phyloP scores from a whole-genome alignment of 306 rosid genomes.

The Cajanus cajan region DNA sequence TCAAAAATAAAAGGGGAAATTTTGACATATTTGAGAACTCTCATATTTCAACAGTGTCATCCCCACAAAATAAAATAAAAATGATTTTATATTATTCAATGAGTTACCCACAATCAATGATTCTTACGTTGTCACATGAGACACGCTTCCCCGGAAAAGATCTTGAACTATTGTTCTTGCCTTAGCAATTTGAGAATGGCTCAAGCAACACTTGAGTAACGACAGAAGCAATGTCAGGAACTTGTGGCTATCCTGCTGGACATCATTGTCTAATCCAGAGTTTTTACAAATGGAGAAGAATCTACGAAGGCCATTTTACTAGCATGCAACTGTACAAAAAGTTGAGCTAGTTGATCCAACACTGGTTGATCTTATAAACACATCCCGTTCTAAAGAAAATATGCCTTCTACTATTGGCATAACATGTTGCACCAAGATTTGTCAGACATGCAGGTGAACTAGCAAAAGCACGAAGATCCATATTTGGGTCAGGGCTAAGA shows the following conservation, averaged over 20 bases:
- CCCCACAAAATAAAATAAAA: not conserved
- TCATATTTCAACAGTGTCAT: not conserved
- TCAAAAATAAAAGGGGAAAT: not conserved
- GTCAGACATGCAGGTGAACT: slow-evolving; percentile 87
- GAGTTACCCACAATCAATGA: not conserved
- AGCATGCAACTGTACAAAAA: slow-evolving; percentile 73
- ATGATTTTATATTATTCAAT: not conserved
- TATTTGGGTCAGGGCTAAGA: slow-evolving; percentile 77
- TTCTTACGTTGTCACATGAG: slow-evolving; percentile 92
- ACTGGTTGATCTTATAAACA: slow-evolving; percentile 78
- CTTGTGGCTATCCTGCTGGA: slow-evolving; percentile 98
- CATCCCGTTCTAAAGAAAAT: slow-evolving; percentile 70
- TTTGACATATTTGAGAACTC: not conserved
- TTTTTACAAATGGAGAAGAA: slow-evolving; percentile 87
- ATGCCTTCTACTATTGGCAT: slow-evolving; percentile 92
- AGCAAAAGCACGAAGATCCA: slow-evolving; percentile 70
- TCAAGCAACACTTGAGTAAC: slow-evolving; percentile 76
- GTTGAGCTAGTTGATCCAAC: slow-evolving; percentile 77
- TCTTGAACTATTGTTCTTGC: slow-evolving; percentile 91
- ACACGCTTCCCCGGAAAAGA: slow-evolving; percentile 94
- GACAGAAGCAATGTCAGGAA: slow-evolving; percentile 90
- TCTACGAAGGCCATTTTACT: slow-evolving; percentile 86
- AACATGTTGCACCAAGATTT: slow-evolving; percentile 97
- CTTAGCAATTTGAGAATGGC: slow-evolving; percentile 64
- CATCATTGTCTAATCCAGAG: slow-evolving; percentile 96